Evolutionary conservation across 2,329 filamentous ascomycete species (phyloP), one percentile per base, ranked within the genome.

Genomic region (Chaetomiaceae sp.): DNA sequence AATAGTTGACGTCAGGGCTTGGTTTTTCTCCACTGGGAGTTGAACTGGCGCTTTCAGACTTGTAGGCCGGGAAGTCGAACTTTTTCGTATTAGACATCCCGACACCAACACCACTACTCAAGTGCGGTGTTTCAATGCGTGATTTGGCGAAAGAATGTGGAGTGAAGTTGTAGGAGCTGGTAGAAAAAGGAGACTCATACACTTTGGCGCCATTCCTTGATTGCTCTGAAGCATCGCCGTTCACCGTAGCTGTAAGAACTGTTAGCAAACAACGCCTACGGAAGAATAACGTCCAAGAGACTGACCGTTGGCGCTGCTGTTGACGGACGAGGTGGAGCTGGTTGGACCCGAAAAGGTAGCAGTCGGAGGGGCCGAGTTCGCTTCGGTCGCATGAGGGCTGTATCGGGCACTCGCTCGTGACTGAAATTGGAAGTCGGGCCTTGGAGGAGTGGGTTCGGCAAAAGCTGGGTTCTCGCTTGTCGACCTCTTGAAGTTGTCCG

Each of bases 201-300:
- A 77, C 74, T 71, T 74, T 73, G 57, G 72, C 69, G 36, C 66
- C 66, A 27, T 65, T 64, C 33, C 57, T 63, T 54, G 62, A 63
- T 56, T 63, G 63, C 43, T 61, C 48, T 10, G 65, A 41, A 41
- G 53, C 51, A 23, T 55, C 55, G 10, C 59, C 54, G 44, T 58
- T 58, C 2, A 55, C 57, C 29, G 58, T 58, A 11, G 59, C 60
- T 58, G 18, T 9, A 13, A 2, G n/a, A 40, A 49, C 41, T 53
- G 57, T 48, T 42, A 53, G 41, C 9, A 43, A 52, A 27, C 11
- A 52, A 27, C 11, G 20, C 6, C 4, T 21, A n/a, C 8, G 7
- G 11, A 4, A 18, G 4, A 33, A 13, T 3, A 16, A 13, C 29
- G 16, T 38, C 14, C 2, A 10, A 21, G 29, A 4, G 20, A 11